A percentile compares a stretch with the other conserved stretches of the same genome.
Conservation (phyloP, 495 filamentous ascomycete genomes). For the Saxispiralis lemnorum region DNA sequence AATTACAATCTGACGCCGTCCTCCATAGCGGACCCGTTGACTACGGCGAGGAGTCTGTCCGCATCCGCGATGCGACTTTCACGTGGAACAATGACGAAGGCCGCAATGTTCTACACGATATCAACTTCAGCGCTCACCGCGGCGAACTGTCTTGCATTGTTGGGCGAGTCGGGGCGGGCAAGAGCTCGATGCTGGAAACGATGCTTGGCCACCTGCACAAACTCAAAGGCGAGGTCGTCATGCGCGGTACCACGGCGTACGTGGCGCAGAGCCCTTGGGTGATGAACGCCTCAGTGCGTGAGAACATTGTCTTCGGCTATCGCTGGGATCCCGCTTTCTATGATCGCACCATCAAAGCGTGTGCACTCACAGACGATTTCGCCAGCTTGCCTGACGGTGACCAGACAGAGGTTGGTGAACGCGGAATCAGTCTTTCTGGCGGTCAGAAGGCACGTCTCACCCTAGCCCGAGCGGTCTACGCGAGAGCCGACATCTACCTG, state of each 20-base stretch:
- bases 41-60: conserved; percentile 73
- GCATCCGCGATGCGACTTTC: conserved; percentile 70
- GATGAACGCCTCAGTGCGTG: conserved; percentile 91
- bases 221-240: conserved; percentile 60
- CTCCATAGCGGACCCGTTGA: conserved; percentile 44
- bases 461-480: conserved; percentile 91
- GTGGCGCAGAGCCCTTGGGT: conserved; percentile 88
- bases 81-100: conserved; percentile 77
- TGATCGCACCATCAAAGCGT: conserved; percentile 81
- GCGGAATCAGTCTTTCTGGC: conserved; percentile 90
- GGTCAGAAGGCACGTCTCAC: conserved; percentile 92
- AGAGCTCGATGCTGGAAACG: conserved; percentile 77
- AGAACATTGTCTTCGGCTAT: conserved; percentile 96
- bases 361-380: conserved; percentile 83
- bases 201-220: conserved; percentile 87
- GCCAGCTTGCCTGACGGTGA: conserved; percentile 86
- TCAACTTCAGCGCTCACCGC: conserved; percentile 73
- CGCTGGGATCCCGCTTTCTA: conserved; percentile 91
- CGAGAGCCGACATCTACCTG: conserved; percentile 89
- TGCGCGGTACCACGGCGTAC: conserved; percentile 72
- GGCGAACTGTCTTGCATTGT: conserved; percentile 86
- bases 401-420: conserved; percentile 88
- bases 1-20: conserved; percentile 76
- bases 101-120: conserved; percentile 46
- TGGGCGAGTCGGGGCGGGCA: conserved; percentile 85